phyloP scores from a whole-genome alignment of 176 grass and related monocot genomes.

The Themeda triandra region DNA sequence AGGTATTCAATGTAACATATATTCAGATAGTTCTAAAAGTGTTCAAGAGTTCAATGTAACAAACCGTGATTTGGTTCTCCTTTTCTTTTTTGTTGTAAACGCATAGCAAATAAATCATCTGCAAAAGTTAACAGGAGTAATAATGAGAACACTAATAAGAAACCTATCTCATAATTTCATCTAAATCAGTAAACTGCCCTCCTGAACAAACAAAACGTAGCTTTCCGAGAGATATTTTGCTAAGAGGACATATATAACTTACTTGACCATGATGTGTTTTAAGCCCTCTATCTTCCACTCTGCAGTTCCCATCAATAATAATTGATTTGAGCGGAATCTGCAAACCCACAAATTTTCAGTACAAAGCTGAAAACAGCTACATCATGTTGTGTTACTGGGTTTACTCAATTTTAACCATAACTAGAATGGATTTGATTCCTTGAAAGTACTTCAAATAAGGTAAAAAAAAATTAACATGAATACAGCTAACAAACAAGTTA shows the following conservation, averaged over 20 bases:
- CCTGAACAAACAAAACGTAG: neutral
- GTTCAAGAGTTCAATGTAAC: conserved; percentile 25
- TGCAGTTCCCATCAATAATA: conserved; percentile 87
- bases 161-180: neutral
- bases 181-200: neutral
- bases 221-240: neutral
- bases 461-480: neutral
- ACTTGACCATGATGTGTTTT: conserved; percentile 97
- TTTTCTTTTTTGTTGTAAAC: conserved; percentile 95
- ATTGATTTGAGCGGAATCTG: conserved; percentile 71
- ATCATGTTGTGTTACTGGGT: neutral
- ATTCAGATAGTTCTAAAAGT: neutral
- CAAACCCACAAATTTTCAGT: conserved; percentile 10
- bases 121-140: conserved; percentile 35
- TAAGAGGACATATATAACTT: conserved; percentile 28
- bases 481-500: neutral
- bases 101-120: conserved; percentile 93
- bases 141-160: neutral
- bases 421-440: neutral
- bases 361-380: conserved; percentile 21
- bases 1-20: neutral
- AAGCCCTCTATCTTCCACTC: conserved; percentile 93
- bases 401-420: neutral
- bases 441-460: neutral
- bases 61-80: conserved; percentile 76